A percentile compares a stretch with the other conserved stretches of the same genome.
Conservation (phyloP, 768 basidiomycete genomes). For the Leccinum truebloodii region DNA sequence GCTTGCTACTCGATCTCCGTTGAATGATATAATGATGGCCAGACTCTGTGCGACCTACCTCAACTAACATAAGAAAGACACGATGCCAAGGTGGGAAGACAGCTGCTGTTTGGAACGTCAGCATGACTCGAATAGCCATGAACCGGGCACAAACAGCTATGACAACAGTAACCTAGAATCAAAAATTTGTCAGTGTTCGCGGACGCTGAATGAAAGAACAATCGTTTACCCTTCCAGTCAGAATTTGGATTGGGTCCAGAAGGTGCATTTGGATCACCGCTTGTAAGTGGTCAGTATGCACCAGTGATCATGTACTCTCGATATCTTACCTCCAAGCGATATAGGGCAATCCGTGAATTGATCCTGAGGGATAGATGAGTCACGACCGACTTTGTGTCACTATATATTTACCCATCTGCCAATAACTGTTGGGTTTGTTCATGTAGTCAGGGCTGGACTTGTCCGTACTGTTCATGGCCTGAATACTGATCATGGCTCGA, state of each 20-base stretch:
- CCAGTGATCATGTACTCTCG: too few species aligned
- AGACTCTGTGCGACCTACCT: constrained; percentile 4
- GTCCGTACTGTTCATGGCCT: constrained; percentile 1
- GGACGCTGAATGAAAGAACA: not conserved
- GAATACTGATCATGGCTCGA: constrained; percentile 10
- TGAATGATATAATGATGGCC: too few species aligned
- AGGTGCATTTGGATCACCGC: constrained; percentile 19
- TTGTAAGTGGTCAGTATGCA: not conserved
- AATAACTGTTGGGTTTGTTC: constrained; percentile 23
- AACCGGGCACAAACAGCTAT: constrained; percentile 8
- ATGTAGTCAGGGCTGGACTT: constrained; percentile 6
- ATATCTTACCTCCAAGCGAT: constrained; percentile 10
- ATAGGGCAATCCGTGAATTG: constrained; percentile 22
- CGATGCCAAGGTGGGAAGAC: constrained; percentile 27
- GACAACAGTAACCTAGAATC: constrained; percentile 23
- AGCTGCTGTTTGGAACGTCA: constrained; percentile 18
- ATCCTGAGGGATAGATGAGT: constrained; percentile 6
- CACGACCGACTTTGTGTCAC: not conserved
- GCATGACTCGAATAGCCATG: not conserved
- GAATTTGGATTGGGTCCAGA: constrained; percentile 3
- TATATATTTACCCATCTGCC: constrained; percentile 17
- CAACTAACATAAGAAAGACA: constrained; percentile 11
- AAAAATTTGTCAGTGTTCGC: constrained; percentile 1
- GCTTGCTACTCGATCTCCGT: constrained; percentile 14
- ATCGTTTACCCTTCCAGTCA: constrained; percentile 8